A percentile compares a stretch with the other conserved stretches of the same genome.
phyloP scores from a whole-genome alignment of 2,329 filamentous ascomycete species.

The Arthrobotrys sinensis region DNA sequence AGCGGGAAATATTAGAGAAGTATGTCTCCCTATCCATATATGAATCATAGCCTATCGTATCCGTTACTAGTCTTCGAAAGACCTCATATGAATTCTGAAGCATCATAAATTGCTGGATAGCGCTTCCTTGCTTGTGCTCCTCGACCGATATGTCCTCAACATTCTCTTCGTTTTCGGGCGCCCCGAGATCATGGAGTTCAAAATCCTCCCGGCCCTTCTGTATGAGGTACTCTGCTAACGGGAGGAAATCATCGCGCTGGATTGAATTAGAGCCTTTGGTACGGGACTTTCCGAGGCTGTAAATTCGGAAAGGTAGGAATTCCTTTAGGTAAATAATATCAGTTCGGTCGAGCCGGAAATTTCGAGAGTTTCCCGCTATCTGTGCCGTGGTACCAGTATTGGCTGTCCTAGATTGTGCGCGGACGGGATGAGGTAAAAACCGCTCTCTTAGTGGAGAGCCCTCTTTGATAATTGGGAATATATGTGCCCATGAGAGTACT shows the following conservation, averaged over 20 bases:
- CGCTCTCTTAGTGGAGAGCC: constrained; percentile 11
- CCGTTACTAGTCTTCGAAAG: constrained; percentile 1
- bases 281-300: neutral
- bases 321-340: neutral
- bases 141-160: neutral
- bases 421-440: neutral
- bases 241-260: neutral
- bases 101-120: constrained; percentile 17
- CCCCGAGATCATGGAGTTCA: constrained; percentile 1
- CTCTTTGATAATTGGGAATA: constrained; percentile 4
- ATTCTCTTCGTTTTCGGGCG: neutral
- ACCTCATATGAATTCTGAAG: constrained; percentile 19
- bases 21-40: neutral
- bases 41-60: neutral
- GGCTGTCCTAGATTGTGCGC: neutral
- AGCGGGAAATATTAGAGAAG: neutral
- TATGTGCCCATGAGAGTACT: neutral
- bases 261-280: too few species aligned
- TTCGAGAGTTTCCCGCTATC: neutral
- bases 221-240: constrained; percentile 2
- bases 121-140: constrained; percentile 24
- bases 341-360: too few species aligned
- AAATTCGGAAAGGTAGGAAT: neutral
- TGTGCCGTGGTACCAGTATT: neutral
- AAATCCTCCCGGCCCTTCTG: neutral